Conservation (phyloP, 257 asterid species). For the Pogostemon cablin region DNA sequence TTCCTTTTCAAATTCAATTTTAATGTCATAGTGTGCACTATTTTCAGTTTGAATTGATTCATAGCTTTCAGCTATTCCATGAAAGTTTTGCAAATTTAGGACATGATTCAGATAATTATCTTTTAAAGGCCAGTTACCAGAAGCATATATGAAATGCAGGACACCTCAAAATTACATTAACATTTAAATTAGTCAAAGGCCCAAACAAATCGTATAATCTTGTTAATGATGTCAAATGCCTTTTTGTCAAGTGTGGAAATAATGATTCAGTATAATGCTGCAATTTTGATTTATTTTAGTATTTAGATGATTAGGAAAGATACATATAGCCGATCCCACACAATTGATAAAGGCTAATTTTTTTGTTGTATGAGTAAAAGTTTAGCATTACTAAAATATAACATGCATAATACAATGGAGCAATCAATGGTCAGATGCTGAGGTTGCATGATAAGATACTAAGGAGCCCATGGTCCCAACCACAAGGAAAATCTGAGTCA, state of each 20-base stretch:
- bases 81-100: constrained; percentile 11
- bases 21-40: background rate
- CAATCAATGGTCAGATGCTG: background rate
- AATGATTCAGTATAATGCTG: background rate
- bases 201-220: background rate
- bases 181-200: background rate
- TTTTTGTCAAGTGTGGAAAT: background rate
- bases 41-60: constrained; percentile 1
- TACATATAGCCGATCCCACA: background rate
- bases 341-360: background rate
- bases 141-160: constrained; percentile 1
- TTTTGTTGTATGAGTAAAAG: background rate
- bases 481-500: background rate
- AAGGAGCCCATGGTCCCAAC: constrained; percentile 7
- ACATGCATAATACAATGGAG: background rate
- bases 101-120: constrained; percentile 1
- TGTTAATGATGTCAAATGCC: background rate
- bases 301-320: background rate
- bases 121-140: constrained; percentile 13
- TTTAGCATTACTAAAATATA: background rate
- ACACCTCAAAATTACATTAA: background rate
- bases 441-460: background rate
- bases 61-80: background rate
- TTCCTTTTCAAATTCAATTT: constrained; percentile 13
- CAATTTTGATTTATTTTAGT: background rate